Base-by-base conservation (phyloP, 106 monocot species). In the Dendrobium chrysotoxum region DNA sequence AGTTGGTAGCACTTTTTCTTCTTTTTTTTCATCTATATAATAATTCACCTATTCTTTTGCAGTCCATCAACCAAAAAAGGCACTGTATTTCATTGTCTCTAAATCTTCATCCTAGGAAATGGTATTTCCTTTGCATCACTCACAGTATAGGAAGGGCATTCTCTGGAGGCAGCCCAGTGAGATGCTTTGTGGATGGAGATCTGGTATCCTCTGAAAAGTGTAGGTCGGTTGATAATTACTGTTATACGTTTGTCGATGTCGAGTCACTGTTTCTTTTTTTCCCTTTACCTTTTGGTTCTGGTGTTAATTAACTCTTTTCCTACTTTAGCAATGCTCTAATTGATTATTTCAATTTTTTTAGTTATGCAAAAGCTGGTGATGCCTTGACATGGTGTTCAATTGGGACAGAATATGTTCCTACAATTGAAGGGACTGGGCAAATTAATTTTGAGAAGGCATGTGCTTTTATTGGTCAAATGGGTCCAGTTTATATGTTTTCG, bases 381-480 rank as follows among this genome's bases (percentile, higher is more conserved):
- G 76, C 81, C 82, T 84, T 99, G 86, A 90, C 95, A 55, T 81
- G 80, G 45, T 99, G 95, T 72, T 86, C 83, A n/a, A 90, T 99
- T 81, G 99, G 91, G 74, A 81, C 88, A 42, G 81, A 87, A 76
- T 79, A 86, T 30, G 81, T 68, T 81, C 80, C 81, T 80, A 79
- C 75, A 67, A 46, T 65, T 80, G 93, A 95, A 82, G 90, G 88
- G 35, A 85, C 78, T 47, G 68, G 81, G 58, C 66, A 79, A 25
- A 55, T 82, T 40, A 79, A 82, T 72, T 74, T 77, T 66, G 88
- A 90, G 72, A 88, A 87, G 16, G 82, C 83, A 54, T 87, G 61
- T 86, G 89, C 95, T 72, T 99, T 99, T 79, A 50, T 80, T 83
- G 99, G 99, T 84, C 95, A 99, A 85, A 91, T 99, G 81, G 99